Conservation (phyloP, 2,329 filamentous ascomycete genomes). For the Xylaria hypoxylon region DNA sequence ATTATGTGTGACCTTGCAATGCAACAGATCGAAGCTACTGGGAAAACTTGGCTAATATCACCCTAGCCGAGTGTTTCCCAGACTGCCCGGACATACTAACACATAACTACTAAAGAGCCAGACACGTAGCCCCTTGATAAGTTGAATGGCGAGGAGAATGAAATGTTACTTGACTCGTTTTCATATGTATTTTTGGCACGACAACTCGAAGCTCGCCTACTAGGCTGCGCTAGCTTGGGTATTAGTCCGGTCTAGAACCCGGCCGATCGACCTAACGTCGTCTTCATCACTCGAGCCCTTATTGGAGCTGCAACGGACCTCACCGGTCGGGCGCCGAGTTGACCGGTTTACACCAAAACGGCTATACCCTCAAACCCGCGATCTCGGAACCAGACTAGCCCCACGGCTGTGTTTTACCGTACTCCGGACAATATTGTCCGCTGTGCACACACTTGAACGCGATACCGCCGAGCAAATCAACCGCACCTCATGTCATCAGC, state of each 20-base stretch:
- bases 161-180: neutral
- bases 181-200: neutral
- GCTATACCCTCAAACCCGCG: neutral
- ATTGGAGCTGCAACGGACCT: conserved; percentile 15
- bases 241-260: conserved; percentile 7
- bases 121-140: neutral
- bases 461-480: conserved; percentile 11
- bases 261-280: neutral
- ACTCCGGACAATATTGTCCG: neutral
- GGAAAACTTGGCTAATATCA: neutral
- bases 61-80: neutral
- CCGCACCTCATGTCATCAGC: neutral
- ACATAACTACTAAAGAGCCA: neutral
- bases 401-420: conserved; percentile 4
- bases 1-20: conserved; percentile 8
- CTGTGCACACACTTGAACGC: neutral
- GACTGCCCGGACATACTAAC: neutral
- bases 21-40: neutral
- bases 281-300: neutral
- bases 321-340: conserved; percentile 22
- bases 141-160: neutral
- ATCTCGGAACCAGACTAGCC: conserved; percentile 5
- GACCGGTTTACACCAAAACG: conserved; percentile 14
- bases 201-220: neutral
- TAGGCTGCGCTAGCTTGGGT: neutral